Evolutionary conservation across 306 rosid genomes (phyloP), one percentile per base, ranked within the genome.

Genomic region (Medicago ruthenica): DNA sequence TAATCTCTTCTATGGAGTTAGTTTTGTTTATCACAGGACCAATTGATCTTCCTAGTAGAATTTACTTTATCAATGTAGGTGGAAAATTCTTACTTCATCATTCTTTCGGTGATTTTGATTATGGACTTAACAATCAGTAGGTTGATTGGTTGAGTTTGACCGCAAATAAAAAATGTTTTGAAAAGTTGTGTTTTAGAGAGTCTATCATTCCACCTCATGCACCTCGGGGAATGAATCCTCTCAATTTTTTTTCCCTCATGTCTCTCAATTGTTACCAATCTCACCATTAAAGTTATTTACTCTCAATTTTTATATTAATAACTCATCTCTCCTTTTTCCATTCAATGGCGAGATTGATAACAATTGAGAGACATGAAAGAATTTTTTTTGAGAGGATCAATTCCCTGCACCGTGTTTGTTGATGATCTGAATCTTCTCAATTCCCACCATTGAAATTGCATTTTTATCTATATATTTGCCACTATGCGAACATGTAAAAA

Each of bases 21-120:
- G 31, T 39, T 20, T 6, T 42, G 17, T 27, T 69, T 51, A 2
- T 55, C 11, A 34, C 11, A 34, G 10, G 74, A 65, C 14, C 3
- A 67, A 31, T 53, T 67, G 36, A 13, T 37, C 64, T 71, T 76
- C n/a, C 40, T 31, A 58, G 76, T 54, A 44, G 63, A 79, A 14
- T 31, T 70, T 69, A 13, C 12, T 41, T 36, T 41, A 13, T n/a
- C 48, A 76, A 71, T 64, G 75, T 63, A 53, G 78, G 70, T 79
- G 60, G 45, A 78, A 73, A 60, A 9, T 37, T 21, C 22, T 34
- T 68, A 45, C 51, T n/a, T 1, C 13, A 13, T 13, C 16, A 12
- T 13, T 12, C 2, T 45, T 12, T 45, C 50, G 47, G 27, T 36
- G 6, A 24, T 65, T 64, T 27, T 75, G 36, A 69, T 50, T 6